These are phyloP conservation scores for Podosphaera fusca DNA, from an alignment of 2,329 filamentous ascomycete genomes.

Conservation along the genomic window DNA sequence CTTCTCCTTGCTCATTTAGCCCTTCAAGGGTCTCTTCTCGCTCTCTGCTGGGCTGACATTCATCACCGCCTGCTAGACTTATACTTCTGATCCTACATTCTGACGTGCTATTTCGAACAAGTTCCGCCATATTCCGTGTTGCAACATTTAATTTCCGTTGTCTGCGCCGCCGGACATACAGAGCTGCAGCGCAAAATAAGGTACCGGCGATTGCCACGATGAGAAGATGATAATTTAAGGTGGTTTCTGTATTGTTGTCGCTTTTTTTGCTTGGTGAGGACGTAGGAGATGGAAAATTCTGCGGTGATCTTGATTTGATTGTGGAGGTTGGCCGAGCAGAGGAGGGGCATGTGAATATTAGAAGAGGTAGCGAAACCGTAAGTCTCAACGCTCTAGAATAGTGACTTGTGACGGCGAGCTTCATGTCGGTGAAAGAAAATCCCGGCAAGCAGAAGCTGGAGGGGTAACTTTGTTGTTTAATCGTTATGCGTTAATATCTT, in stretches of 20 bases:
- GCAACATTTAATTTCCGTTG: conserved; percentile 3
- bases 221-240: conserved; percentile 31
- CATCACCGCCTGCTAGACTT: background rate
- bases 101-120: background rate
- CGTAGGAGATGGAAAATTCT: background rate
- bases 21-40: conserved; percentile 24
- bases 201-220: conserved; percentile 24
- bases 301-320: background rate
- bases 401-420: background rate
- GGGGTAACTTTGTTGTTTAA: background rate
- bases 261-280: conserved; percentile 4
- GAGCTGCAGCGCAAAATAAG: conserved; percentile 19
- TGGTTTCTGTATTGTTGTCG: conserved; percentile 21
- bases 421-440: background rate
- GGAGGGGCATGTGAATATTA: background rate
- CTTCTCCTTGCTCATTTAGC: conserved; percentile 38
- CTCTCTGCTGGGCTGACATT: background rate
- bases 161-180: conserved; percentile 21
- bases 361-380: background rate
- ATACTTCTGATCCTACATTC: background rate
- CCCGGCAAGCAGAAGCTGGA: background rate
- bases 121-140: background rate
- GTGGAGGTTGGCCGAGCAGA: background rate
- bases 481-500: background rate
- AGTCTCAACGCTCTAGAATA: background rate